Percentiles rank a stretch among this genome's conserved stretches.
phyloP scores from a whole-genome alignment of 768 basidiomycete species.

The Mycena latifolia region DNA sequence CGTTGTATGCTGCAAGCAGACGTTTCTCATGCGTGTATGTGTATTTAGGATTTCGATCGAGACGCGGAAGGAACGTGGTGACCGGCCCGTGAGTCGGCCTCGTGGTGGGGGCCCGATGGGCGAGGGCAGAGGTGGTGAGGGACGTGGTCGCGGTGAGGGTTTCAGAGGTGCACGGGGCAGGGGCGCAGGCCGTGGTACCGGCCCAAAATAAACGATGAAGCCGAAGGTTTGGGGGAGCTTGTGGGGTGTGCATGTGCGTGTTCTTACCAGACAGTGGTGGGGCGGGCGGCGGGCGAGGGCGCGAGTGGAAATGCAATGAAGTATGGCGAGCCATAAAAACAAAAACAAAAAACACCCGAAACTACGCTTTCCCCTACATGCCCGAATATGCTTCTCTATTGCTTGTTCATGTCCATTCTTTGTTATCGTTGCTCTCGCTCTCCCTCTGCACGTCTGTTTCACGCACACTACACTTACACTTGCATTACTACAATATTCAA shows the following conservation, averaged over 20 bases:
- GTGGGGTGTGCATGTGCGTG: conserved; percentile 25
- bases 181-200: conserved; percentile 38
- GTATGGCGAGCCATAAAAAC: conserved; percentile 12
- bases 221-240: conserved; percentile 4
- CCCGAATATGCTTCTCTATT: conserved; percentile 14
- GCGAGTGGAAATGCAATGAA: conserved; percentile 15
- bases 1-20: background rate
- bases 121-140: conserved; percentile 63
- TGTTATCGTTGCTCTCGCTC: conserved; percentile 32
- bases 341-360: conserved; percentile 11
- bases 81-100: conserved; percentile 74
- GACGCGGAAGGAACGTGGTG: conserved; percentile 91
- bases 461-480: conserved; percentile 33
- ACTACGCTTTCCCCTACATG: conserved; percentile 4
- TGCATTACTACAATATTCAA: conserved; percentile 30
- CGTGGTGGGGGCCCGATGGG: conserved; percentile 72
- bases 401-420: conserved; percentile 23
- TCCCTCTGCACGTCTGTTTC: conserved; percentile 31
- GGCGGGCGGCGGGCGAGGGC: conserved; percentile 7
- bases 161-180: conserved; percentile 40
- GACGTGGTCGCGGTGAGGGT: conserved; percentile 45
- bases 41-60: conserved; percentile 76
- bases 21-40: conserved; percentile 40
- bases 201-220: conserved; percentile 34
- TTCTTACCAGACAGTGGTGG: conserved; percentile 11